Evolutionary conservation across 2,329 filamentous ascomycete genomes (phyloP), one percentile per base, ranked within the genome.

Genomic region (Neopestalotiopsis clavispora): DNA sequence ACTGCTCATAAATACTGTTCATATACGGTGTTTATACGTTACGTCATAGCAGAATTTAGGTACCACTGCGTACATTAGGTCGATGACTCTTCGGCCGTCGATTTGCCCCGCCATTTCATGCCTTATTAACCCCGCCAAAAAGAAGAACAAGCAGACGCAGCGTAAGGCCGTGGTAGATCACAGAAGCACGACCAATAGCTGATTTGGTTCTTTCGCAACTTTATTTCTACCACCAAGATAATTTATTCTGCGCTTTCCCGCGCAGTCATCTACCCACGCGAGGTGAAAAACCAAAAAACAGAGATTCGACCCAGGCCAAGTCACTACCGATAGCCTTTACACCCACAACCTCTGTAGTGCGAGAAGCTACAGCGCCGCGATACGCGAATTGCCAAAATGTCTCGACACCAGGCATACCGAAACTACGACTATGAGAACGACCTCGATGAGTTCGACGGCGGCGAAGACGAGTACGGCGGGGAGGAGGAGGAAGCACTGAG

Each of bases 371-470:
- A 38, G 20, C 52, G n/a, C 34, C 12, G 23, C 32, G n/a, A 14
- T n/a, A 28, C 64, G 14, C 30, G 6, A 14, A 4, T 32, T 60
- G 32, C 56, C 10, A 69, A 57, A 62, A 86, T 86, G 84, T 85
- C 84, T 38, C 83, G 84, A 65, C 84, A 86, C 69, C 80, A 83
- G 69, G 78, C 79, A n/a, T 81, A 82, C 67, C 82, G 82, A 49
- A 85, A 85, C 70, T 80, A 85, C 68, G 83, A 86, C 67, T 87
- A 85, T 74, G 81, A 86, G 71, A 81, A 86, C 17, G 85, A 85
- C 42, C 78, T 87, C 67, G 82, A 86, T 68, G 84, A 87, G 70
- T 87, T 82, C 67, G 85, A 88, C 52, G 82, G 78, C 6, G 79
- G 74, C 28, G 81, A 76, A 1, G 80, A 83, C 52, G 74, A 72